Evolutionary conservation across 106 monocot genomes (phyloP).

Genomic region (Dioscorea zingiberensis): DNA sequence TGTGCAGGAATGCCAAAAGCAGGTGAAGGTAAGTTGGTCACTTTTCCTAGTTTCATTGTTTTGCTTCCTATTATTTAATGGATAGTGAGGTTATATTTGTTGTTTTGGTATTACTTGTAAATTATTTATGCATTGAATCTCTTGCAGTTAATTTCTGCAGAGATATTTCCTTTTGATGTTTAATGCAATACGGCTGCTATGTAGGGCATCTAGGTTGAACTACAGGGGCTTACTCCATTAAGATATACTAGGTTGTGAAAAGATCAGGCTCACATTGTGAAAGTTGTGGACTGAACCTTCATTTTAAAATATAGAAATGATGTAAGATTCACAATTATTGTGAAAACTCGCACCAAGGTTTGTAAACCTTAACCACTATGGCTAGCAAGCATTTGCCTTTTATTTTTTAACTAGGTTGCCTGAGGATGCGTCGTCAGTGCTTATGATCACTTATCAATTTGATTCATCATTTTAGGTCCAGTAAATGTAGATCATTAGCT

Average conservation of each 20-base stretch:
- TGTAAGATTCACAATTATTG: conserved; percentile 35
- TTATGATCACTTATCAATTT: conserved; percentile 40
- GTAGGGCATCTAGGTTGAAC: no score
- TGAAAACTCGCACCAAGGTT: conserved; percentile 78
- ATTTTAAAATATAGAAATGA: conserved; percentile 52
- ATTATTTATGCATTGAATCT: not conserved
- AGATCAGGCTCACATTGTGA: conserved; percentile 43
- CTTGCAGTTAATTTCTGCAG: not conserved
- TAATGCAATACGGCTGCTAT: no score
- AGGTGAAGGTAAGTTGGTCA: conserved; percentile 31
- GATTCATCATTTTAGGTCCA: conserved; percentile 87
- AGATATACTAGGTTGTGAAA: conserved; percentile 30
- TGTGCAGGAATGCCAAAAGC: conserved; percentile 62
- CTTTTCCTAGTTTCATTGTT: not conserved
- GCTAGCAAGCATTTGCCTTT: not conserved
- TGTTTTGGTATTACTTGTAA: no score
- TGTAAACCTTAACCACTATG: not conserved
- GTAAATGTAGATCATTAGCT: conserved; percentile 4
- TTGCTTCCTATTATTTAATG: not conserved
- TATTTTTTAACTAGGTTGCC: not conserved
- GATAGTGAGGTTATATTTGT: not conserved
- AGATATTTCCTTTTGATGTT: no score
- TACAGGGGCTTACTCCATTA: no score
- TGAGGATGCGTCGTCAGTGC: not conserved
- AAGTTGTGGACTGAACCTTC: conserved; percentile 59